These are phyloP conservation scores for Rhinocladiella similis DNA, from an alignment of 2,329 filamentous ascomycete genomes.

Conservation along the genomic window DNA sequence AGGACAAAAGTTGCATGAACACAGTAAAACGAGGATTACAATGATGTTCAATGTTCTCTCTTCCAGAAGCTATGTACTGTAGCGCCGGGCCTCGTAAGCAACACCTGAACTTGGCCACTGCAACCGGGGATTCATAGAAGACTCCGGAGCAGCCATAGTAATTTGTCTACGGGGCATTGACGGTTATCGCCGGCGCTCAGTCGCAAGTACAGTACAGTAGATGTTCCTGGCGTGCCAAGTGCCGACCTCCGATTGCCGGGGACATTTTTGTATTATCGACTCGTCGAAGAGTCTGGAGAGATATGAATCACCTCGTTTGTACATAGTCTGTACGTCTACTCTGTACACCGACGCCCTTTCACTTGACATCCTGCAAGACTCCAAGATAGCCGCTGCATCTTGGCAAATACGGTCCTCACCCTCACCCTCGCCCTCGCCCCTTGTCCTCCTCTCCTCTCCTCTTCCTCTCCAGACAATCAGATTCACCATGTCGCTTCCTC, in stretches of 20 bases:
- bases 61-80: no score
- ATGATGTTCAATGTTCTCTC: background rate
- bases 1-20: no score
- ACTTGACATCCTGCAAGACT: background rate
- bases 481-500: conserved; percentile 23
- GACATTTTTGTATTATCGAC: background rate
- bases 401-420: background rate
- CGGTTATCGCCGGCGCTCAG: background rate
- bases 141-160: background rate
- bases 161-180: background rate
- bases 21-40: no score
- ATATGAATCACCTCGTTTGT: background rate
- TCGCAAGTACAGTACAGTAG: no score
- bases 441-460: background rate
- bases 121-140: background rate
- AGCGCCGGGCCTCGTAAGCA: no score
- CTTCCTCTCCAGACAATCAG: background rate
- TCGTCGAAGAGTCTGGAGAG: background rate
- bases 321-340: background rate
- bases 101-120: no score
- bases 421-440: background rate
- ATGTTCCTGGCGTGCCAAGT: conserved; percentile 4
- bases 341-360: background rate
- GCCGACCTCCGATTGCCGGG: conserved; percentile 10
- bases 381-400: background rate